Evolutionary conservation across 2,329 filamentous ascomycete species (phyloP).

Genomic region (Colletotrichum liriopes): DNA sequence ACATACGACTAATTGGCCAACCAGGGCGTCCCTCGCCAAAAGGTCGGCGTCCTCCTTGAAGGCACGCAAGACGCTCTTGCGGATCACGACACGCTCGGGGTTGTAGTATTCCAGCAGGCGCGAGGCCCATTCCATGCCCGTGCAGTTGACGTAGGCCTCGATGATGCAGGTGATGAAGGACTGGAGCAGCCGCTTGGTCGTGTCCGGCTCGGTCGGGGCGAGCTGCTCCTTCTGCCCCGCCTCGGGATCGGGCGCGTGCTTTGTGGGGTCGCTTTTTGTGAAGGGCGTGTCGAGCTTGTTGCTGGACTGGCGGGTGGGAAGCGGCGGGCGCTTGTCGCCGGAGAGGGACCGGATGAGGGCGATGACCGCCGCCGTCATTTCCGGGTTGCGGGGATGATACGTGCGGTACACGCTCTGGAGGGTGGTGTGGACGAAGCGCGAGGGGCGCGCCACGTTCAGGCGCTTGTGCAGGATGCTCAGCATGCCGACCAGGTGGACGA

Average conservation of each 20-base stretch:
- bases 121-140: conserved; percentile 73
- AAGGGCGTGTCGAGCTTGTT: conserved; percentile 69
- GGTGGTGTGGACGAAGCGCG: conserved; percentile 83
- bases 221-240: conserved; percentile 66
- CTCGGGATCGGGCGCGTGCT: conserved; percentile 75
- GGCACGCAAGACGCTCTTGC: conserved; percentile 72
- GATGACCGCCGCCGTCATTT: conserved; percentile 79
- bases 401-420: conserved; percentile 79
- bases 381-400: conserved; percentile 75
- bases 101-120: conserved; percentile 79
- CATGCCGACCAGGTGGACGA: conserved; percentile 80
- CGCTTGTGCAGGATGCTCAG: conserved; percentile 81
- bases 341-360: conserved; percentile 80
- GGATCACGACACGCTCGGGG: conserved; percentile 75
- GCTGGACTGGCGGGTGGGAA: conserved; percentile 73
- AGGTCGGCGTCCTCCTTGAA: conserved; percentile 77
- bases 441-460: conserved; percentile 84
- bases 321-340: conserved; percentile 75
- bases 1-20: conserved; percentile 80
- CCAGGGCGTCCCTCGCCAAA: conserved; percentile 73
- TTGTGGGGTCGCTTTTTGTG: conserved; percentile 67
- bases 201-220: conserved; percentile 70
- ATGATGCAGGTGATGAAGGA: conserved; percentile 85
- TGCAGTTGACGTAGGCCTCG: conserved; percentile 79
- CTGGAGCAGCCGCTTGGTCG: conserved; percentile 78